Evolutionary conservation across 768 basidiomycete species (phyloP).

Genomic region (Suillus paluster): DNA sequence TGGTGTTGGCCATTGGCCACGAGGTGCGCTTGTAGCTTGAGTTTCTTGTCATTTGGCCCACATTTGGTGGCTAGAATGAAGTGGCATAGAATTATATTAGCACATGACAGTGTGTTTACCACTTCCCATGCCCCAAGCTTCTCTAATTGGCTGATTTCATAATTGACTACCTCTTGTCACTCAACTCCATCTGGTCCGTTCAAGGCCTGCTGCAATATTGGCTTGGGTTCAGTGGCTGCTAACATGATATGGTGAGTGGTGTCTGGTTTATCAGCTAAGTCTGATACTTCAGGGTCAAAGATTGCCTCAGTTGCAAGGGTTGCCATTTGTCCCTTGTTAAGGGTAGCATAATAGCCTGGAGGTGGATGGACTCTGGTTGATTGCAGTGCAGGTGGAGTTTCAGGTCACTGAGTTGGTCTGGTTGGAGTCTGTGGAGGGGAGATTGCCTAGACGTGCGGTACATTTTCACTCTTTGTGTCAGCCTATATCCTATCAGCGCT

Average conservation of each 20-base stretch:
- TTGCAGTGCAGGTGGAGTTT: no score
- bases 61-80: constrained; percentile 3
- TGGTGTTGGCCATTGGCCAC: constrained; percentile 3
- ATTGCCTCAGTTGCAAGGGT: not conserved
- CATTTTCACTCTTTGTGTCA: no score
- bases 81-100: constrained; percentile 30
- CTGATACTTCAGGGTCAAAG: not conserved
- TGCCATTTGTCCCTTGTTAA: not conserved
- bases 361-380: no score
- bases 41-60: not conserved
- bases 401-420: no score
- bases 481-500: no score
- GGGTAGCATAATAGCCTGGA: no score
- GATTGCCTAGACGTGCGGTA: no score
- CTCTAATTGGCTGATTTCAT: constrained; percentile 5
- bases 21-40: not conserved
- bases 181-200: constrained; percentile 8
- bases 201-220: constrained; percentile 3
- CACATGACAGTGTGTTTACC: constrained; percentile 25
- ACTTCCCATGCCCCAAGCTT: constrained; percentile 31
- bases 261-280: not conserved
- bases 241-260: not conserved
- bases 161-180: constrained; percentile 10
- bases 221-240: not conserved
- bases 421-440: no score